These are phyloP conservation scores for Canavalia ensiformis DNA, from an alignment of 306 rosid species.

Conservation along the genomic window DNA sequence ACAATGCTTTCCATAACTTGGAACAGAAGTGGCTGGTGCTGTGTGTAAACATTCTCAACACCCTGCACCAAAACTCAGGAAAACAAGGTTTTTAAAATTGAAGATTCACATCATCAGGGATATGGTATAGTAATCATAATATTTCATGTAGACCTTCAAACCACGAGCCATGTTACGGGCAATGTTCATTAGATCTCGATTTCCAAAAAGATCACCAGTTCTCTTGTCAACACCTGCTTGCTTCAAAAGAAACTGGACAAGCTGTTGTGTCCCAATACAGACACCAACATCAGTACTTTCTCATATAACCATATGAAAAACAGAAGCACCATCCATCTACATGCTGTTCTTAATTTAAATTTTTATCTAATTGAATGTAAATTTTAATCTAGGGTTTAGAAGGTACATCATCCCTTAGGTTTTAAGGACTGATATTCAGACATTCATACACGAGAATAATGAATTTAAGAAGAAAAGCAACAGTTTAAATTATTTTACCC, in stretches of 20 bases:
- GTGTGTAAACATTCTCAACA: slow-evolving; percentile 93
- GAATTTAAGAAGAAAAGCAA: slow-evolving; percentile 36
- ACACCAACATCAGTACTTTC: slow-evolving; percentile 54
- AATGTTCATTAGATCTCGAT: slow-evolving; percentile 90
- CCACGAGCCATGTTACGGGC: slow-evolving; percentile 99
- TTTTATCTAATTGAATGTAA: slow-evolving; percentile 24
- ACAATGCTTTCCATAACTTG: slow-evolving; percentile 93
- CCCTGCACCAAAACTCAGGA: slow-evolving; percentile 67
- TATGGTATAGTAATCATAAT: slow-evolving; percentile 34
- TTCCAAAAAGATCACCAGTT: slow-evolving; percentile 89
- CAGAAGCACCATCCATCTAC: slow-evolving; percentile 26
- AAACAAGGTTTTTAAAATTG: slow-evolving; percentile 33
- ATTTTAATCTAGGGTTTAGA: slow-evolving; percentile 27
- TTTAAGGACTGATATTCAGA: slow-evolving; percentile 26
- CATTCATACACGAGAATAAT: slow-evolving; percentile 13
- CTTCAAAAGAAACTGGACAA: slow-evolving; percentile 94
- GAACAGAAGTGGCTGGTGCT: slow-evolving; percentile 88
- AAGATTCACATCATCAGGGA: slow-evolving; percentile 41
- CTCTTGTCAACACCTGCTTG: slow-evolving; percentile 98
- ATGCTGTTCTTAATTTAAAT: slow-evolving; percentile 22
- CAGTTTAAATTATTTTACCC: slow-evolving; percentile 60
- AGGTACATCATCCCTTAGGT: slow-evolving; percentile 18
- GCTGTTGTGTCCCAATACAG: slow-evolving; percentile 67
- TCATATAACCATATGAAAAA: slow-evolving; percentile 32
- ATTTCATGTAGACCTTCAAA: slow-evolving; percentile 72